Base-by-base conservation (phyloP, 179 eudicot genomes). In the Monotropa hypopitys region DNA sequence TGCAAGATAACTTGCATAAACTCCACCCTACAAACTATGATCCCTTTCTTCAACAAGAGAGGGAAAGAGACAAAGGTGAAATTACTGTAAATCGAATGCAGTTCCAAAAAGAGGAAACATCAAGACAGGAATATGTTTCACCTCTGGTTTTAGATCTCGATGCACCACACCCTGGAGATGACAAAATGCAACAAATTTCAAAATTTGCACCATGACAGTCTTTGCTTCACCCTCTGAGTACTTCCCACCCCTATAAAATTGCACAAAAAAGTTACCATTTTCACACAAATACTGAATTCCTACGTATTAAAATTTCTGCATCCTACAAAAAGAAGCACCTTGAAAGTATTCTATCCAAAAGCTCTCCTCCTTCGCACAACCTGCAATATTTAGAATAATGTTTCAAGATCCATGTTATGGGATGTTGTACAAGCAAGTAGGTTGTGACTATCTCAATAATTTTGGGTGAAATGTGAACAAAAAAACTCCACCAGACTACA, bases 141-240 rank as follows among this genome's bases (percentile, higher is more conserved):
- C 98, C 98, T 94, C 97, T 7, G 98, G 98, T 84, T 94, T 94
- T 30, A 94, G 89, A 80, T 94, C 98, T 26, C 97, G 91, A 80
- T 93, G 98, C 68, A 93, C 97, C 83, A 93, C 98, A 5, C 98
- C 98, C 77, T 94, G 97, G 77, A 94, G 87, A 86, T 94, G 98
- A 82, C 92, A 94, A 84, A 85, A 94, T 43, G 97, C 80, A 73
- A 90, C 96, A 57, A 89, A 92, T 72, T 86, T 90, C 72, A 94
- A 73, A 67, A 94, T 89, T 71, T 94, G 98, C 65, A 87, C 80
- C 83, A 93, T 72, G 79, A 94, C 91, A 54, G 59, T 65, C 83
- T 89, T 94, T 61, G 97, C 98, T 68, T 92, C 98, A 49, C 92
- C 97, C 86, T 93, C 97, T 30, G 93, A 70, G 81, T 90, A 94